Evolutionary conservation across 139 green algal genomes (phyloP), one percentile per base, ranked within the genome.

Genomic region (Closterium sp.): DNA sequence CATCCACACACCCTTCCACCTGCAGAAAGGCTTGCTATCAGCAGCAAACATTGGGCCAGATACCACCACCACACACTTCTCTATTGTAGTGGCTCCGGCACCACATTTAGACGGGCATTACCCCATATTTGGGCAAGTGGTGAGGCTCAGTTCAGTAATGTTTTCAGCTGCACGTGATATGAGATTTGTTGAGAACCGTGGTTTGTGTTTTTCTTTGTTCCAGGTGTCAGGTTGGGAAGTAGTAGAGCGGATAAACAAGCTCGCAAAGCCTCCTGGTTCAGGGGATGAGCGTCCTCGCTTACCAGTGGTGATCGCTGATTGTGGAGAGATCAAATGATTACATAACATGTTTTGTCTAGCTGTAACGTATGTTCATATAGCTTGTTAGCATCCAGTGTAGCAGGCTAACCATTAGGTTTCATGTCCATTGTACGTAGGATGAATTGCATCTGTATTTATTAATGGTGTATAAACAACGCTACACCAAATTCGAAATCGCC

Each of bases 61-160:
- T 86, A 95, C 91, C 22, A 95, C 94, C 30, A 93, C 89, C 31
- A 42, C 93, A 2, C 93, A 95, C 62, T 95, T 95, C 86, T 91
- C 45, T 24, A 96, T 96, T 28, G 86, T 96, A 1, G 87, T 96
- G 73, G 94, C 93, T 9, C 90, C 94, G 27, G 92, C 94, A 34
- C 42, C 95, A 89, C 84, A 96, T 93, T 86, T 96, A 93, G 88
- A 97, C 92, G n/a, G 96, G 30, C 31, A 93, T n/a, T 96, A 97
- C 87, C 95, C 94, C 11, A 95, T 97, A 84, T 97, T 96, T 92
- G 96, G 96, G 0, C 96, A 95, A 89, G 91, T 96, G 91, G 91
- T 93, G 31, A 90, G 88, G 29, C 28, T 45, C 38, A 45, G 4
- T 45, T 11, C 38, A 45, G 38, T 45, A 9, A 4, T 45, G 38